Evolutionary conservation across 345 rosid species (phyloP).

Genomic region (Gossypium mustelinum): DNA sequence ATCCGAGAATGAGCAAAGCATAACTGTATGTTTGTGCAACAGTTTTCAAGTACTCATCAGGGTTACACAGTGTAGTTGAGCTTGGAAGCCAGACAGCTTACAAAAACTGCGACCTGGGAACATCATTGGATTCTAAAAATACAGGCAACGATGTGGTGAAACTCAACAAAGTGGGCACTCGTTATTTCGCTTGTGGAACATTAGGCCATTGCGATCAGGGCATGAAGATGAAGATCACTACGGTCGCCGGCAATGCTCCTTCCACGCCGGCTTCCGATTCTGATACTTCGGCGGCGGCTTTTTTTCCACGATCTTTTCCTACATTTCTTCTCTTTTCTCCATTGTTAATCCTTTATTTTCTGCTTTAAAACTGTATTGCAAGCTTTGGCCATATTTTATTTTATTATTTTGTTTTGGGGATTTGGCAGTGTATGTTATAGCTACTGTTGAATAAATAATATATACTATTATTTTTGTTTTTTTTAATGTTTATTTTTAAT

Average conservation of each 20-base stretch:
- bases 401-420: neutral
- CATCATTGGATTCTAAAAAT: conserved; percentile 50
- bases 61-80: conserved; percentile 85
- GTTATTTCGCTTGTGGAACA: conserved; percentile 87
- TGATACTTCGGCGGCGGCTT: conserved; percentile 21
- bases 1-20: too few relatives aligned
- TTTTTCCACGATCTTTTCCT: conserved; percentile 11
- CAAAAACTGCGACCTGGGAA: conserved; percentile 77
- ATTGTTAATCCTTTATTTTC: conserved; percentile 3
- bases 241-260: conserved; percentile 43
- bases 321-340: conserved; percentile 12
- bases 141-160: conserved; percentile 75
- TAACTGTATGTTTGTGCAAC: neutral
- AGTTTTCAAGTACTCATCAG: conserved; percentile 66
- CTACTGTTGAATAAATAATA: too few relatives aligned
- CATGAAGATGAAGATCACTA: conserved; percentile 78
- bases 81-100: conserved; percentile 61
- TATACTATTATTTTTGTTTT: too few relatives aligned
- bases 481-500: neutral
- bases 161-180: conserved; percentile 58
- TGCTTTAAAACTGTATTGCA: neutral
- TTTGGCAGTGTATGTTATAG: neutral
- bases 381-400: neutral
- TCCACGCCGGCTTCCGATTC: conserved; percentile 37
- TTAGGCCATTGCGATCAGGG: conserved; percentile 79